Percentiles rank a stretch among this genome's conserved stretches.
Conservation (phyloP, 768 basidiomycete genomes). For the Mycena chlorophos region DNA sequence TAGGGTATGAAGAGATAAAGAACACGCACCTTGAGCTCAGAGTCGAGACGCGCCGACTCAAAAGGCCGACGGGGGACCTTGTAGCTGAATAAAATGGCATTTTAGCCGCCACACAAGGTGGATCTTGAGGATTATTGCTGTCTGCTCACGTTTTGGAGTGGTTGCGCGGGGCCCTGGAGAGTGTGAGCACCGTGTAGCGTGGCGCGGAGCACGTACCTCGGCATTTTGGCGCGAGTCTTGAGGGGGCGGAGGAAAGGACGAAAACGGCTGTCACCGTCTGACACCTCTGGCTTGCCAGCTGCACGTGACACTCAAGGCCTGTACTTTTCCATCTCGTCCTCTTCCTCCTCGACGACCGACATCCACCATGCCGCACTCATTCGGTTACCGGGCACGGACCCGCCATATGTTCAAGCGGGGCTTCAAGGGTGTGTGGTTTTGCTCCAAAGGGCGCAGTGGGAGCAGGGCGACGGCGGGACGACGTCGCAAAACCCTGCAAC, state of each 20-base stretch:
- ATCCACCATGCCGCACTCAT: constrained; percentile 98
- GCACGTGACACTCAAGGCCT: background rate
- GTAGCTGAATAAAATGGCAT: constrained; percentile 71
- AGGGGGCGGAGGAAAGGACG: constrained; percentile 25
- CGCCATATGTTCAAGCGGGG: constrained; percentile 99
- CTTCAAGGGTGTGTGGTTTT: constrained; percentile 95
- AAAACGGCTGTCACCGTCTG: background rate
- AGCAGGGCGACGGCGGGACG: no score
- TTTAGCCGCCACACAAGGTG: constrained; percentile 65
- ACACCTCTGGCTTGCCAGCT: no score
- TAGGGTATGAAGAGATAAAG: constrained; percentile 1
- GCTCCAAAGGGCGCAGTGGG: no score
- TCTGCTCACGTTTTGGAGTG: constrained; percentile 87
- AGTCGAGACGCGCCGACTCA: constrained; percentile 97
- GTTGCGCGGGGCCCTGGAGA: constrained; percentile 81
- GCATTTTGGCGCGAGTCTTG: constrained; percentile 59
- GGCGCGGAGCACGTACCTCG: constrained; percentile 55
- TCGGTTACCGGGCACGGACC: constrained; percentile 99
- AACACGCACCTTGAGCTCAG: constrained; percentile 89
- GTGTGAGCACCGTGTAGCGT: constrained; percentile 35
- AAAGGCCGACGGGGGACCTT: constrained; percentile 98
- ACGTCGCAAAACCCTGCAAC: no score
- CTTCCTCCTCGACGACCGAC: constrained; percentile 23
- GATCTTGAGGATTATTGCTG: constrained; percentile 57
- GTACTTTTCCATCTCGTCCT: constrained; percentile 18